A percentile compares a stretch with the other conserved stretches of the same genome.
Evolutionary conservation across 345 rosid genomes (phyloP).

Genomic region (Acer yangbiense): DNA sequence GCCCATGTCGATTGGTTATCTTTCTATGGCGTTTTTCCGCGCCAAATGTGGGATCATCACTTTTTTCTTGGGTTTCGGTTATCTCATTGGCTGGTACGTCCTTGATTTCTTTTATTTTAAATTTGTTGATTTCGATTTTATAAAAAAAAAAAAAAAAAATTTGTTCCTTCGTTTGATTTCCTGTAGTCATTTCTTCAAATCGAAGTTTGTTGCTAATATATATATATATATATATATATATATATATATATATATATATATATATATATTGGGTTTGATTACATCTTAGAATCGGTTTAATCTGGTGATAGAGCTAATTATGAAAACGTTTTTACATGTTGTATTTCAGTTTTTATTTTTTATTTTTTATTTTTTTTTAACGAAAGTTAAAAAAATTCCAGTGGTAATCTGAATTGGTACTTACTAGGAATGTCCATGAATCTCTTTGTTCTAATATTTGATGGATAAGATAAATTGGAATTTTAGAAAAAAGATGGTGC

Average conservation of each 20-base stretch:
- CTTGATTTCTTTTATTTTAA: neutral
- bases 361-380: neutral
- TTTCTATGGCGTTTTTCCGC: slow-evolving; percentile 71
- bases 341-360: neutral
- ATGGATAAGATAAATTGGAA: neutral
- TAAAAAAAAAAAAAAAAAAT: too few relatives aligned
- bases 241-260: too few relatives aligned
- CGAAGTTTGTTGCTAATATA: neutral
- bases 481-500: neutral
- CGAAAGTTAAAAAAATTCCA: neutral
- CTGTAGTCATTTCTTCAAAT: neutral
- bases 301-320: neutral
- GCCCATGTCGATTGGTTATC: slow-evolving; percentile 75
- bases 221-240: too few relatives aligned
- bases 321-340: neutral
- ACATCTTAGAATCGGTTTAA: neutral
- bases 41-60: slow-evolving; percentile 70
- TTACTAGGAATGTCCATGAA: neutral
- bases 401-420: neutral
- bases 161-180: slow-evolving; percentile 3
- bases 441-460: neutral
- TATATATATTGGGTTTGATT: neutral
- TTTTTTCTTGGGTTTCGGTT: slow-evolving; percentile 71
- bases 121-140: neutral
- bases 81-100: slow-evolving; percentile 87